Evolutionary conservation across 257 asterid species (phyloP).

Genomic region (Solanum chilense): DNA sequence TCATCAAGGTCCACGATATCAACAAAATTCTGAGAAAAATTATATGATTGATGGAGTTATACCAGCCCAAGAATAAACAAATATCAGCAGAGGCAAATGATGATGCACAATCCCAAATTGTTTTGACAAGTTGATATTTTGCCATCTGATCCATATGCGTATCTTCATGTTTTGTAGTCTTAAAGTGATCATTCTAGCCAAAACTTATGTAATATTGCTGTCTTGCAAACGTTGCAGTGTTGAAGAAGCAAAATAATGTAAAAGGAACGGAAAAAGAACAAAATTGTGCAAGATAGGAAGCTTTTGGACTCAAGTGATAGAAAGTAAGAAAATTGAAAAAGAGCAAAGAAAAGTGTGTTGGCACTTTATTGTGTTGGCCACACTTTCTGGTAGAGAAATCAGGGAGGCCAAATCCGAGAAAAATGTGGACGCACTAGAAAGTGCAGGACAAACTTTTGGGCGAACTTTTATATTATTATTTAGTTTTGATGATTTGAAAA

Average conservation of each 20-base stretch:
- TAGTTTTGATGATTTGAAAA: too few relatives aligned
- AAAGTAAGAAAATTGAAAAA: not conserved
- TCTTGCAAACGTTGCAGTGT: not conserved
- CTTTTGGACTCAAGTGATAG: not conserved
- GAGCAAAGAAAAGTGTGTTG: not conserved
- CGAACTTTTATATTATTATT: not conserved
- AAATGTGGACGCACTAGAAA: not conserved
- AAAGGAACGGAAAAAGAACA: not conserved
- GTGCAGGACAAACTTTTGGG: not conserved
- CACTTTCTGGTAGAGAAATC: not conserved
- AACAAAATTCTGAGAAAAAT: not conserved
- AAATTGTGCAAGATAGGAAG: not conserved
- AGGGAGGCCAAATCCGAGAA: not conserved
- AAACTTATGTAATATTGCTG: not conserved
- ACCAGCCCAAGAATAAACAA: not conserved
- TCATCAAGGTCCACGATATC: conserved; percentile 4
- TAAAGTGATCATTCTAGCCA: not conserved
- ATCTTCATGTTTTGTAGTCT: not conserved
- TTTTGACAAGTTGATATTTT: not conserved
- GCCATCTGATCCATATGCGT: not conserved
- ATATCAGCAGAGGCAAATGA: not conserved
- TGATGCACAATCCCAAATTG: not conserved
- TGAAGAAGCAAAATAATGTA: not conserved
- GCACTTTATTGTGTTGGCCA: not conserved
- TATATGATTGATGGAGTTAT: not conserved